Percentiles rank a stretch among this genome's conserved stretches.
phyloP scores from a whole-genome alignment of 768 basidiomycete genomes.

The Kwoniella botswanensis region DNA sequence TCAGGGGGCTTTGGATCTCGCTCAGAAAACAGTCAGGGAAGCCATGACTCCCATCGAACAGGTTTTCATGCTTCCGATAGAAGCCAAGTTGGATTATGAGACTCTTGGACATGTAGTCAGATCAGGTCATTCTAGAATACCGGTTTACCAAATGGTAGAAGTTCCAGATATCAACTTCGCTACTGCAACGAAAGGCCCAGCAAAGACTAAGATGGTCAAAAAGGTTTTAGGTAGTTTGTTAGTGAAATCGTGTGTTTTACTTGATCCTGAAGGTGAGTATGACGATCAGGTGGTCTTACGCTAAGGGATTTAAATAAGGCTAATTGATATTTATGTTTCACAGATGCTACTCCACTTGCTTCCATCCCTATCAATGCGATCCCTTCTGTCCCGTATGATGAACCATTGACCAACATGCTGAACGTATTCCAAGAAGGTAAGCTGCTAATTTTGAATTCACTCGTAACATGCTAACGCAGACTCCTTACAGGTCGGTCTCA shows the following conservation, averaged over 20 bases:
- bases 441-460: background rate
- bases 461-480: background rate
- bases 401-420: slow-evolving; percentile 79
- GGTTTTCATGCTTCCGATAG: slow-evolving; percentile 75
- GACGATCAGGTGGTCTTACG: background rate
- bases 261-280: slow-evolving; percentile 76
- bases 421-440: slow-evolving; percentile 82
- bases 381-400: slow-evolving; percentile 82
- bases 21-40: slow-evolving; percentile 65
- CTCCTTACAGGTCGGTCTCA: slow-evolving; percentile 67
- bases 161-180: slow-evolving; percentile 61
- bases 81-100: slow-evolving; percentile 79
- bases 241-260: slow-evolving; percentile 81
- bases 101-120: slow-evolving; percentile 75
- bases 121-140: slow-evolving; percentile 84
- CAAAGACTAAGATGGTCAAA: slow-evolving; percentile 64
- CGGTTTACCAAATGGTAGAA: slow-evolving; percentile 70
- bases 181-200: slow-evolving; percentile 29
- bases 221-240: slow-evolving; percentile 85
- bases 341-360: slow-evolving; percentile 80
- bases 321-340: background rate
- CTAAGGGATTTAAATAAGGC: background rate
- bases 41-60: slow-evolving; percentile 56
- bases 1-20: slow-evolving; percentile 83
- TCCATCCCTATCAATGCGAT: slow-evolving; percentile 85